A percentile compares a stretch with the other conserved stretches of the same genome.
Evolutionary conservation across 2,329 filamentous ascomycete genomes (phyloP).

Genomic region (Pseudogymnoascus sp.): DNA sequence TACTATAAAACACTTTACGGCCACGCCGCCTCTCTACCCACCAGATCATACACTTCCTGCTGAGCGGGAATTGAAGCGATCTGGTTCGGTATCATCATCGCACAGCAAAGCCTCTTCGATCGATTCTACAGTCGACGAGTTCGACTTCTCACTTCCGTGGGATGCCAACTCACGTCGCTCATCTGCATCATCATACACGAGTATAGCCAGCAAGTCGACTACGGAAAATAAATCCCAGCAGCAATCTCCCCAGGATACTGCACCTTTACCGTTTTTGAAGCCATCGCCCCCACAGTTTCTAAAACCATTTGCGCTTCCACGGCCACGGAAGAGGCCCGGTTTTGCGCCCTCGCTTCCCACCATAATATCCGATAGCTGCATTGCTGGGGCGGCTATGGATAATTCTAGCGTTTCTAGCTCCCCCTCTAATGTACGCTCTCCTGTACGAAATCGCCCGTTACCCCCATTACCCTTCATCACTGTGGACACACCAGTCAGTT

Average conservation of each 20-base stretch:
- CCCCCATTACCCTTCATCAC: not conserved
- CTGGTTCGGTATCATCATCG: not conserved
- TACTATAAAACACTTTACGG: not conserved
- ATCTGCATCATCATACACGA: not conserved
- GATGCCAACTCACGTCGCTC: constrained; percentile 3
- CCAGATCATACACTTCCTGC: not conserved
- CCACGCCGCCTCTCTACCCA: not conserved
- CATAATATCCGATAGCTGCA: constrained; percentile 3
- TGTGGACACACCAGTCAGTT: not conserved
- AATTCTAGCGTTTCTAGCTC: not conserved
- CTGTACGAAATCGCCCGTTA: not conserved
- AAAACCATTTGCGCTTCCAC: not conserved
- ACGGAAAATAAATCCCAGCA: not conserved
- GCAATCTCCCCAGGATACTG: not conserved
- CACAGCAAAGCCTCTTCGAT: constrained; percentile 2
- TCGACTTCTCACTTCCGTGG: not conserved
- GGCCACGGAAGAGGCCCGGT: not conserved
- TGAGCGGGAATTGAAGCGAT: not conserved
- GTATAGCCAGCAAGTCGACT: not conserved
- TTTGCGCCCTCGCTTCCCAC: constrained; percentile 3
- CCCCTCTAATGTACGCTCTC: not conserved
- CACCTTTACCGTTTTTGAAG: not conserved
- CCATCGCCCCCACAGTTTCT: not conserved
- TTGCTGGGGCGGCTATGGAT: not conserved
- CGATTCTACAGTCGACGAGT: not conserved